Conservation (phyloP, 768 basidiomycete genomes). For the Macrolepiota dolichaula region DNA sequence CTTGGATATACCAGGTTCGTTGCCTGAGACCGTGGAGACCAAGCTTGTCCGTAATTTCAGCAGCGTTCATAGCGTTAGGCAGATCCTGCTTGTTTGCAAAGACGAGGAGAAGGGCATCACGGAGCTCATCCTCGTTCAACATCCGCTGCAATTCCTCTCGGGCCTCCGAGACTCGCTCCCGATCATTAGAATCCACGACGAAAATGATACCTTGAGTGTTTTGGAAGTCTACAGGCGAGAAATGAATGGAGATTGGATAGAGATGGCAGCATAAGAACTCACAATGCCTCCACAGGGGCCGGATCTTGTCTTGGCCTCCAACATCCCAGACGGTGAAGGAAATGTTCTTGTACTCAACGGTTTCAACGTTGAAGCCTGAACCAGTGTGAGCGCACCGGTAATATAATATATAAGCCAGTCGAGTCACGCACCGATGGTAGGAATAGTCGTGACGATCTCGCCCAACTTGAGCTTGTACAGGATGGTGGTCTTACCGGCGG, state of each 20-base stretch:
- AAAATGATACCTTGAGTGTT: conserved; percentile 99
- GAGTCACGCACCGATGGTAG: conserved; percentile 85
- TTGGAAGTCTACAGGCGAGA: conserved; percentile 82
- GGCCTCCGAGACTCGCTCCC: conserved; percentile 98
- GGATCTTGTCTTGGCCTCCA: conserved; percentile 99
- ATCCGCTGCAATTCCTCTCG: conserved; percentile 99
- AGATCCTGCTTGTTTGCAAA: conserved; percentile 99
- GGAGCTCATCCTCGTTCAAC: conserved; percentile 99
- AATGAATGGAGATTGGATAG: conserved; percentile 16
- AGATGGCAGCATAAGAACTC: conserved; percentile 33
- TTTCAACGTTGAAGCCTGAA: conserved; percentile 98
- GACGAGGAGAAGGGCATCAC: conserved; percentile 96
- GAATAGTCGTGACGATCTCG: conserved; percentile 99
- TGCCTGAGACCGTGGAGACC: conserved; percentile 96
- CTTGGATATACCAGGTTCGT: conserved; percentile 98
- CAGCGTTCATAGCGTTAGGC: conserved; percentile 99
- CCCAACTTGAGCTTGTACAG: conserved; percentile 99
- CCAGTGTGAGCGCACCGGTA: conserved; percentile 18
- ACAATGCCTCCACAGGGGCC: conserved; percentile 99
- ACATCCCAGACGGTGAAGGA: conserved; percentile 99
- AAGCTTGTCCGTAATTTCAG: conserved; percentile 99
- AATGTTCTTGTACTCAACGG: conserved; percentile 99
- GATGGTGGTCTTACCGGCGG: conserved; percentile 98
- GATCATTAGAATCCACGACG: conserved; percentile 98
- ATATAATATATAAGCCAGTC: conserved; percentile 11